Evolutionary conservation across 169 alveolate species (phyloP).

Genomic region (Plasmodium blacklocki): DNA sequence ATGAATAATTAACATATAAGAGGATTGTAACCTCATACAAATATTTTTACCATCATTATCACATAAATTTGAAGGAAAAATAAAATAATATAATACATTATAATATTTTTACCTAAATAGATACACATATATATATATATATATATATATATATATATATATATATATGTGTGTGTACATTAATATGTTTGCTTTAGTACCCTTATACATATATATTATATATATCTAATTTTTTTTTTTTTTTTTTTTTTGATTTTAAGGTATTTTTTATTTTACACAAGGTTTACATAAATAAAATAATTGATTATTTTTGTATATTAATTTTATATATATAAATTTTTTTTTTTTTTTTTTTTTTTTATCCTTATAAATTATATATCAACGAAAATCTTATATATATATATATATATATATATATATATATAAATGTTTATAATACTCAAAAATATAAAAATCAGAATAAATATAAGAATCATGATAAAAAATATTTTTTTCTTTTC

Average conservation of each 20-base stretch:
- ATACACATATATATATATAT: background rate
- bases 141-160: slow-evolving; percentile 9
- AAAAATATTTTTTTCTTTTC: too few species aligned
- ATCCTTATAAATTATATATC: background rate
- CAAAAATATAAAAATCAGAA: too few species aligned
- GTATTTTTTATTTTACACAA: too few species aligned
- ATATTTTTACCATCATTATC: background rate
- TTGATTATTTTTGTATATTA: slow-evolving; percentile 35
- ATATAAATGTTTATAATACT: background rate
- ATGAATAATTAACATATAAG: slow-evolving; percentile 20
- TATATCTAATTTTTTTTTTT: background rate
- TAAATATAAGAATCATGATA: too few species aligned
- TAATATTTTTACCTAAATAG: background rate
- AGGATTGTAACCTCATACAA: background rate
- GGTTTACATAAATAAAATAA: background rate
- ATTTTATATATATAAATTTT: background rate
- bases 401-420: background rate
- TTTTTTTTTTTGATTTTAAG: background rate
- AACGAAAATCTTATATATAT: background rate
- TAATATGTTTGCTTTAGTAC: background rate
- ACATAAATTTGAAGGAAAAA: background rate
- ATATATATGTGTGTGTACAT: slow-evolving; percentile 2
- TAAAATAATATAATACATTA: too few species aligned
- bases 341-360: too few species aligned
- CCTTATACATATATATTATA: background rate